Evolutionary conservation across 495 filamentous ascomycete genomes (phyloP), one percentile per base, ranked within the genome.

Genomic region (Talaromyces wortmannii): DNA sequence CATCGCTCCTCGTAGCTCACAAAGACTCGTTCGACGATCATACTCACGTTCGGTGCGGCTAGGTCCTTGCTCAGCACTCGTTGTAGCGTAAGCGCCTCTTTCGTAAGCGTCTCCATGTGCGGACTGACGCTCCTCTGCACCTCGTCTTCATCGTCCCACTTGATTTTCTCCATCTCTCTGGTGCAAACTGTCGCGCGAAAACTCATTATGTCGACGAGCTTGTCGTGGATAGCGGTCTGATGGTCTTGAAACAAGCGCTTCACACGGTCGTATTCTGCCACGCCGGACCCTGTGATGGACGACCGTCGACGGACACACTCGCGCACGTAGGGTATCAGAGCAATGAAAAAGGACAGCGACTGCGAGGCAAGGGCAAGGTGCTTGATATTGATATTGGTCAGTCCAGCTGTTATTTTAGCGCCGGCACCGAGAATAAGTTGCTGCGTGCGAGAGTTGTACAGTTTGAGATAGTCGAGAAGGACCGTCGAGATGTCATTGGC

Each of bases 361-460:
- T 91, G 90, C 7, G 83, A 86, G 11, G 89, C 86, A 40, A 92
- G 79, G 0, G 89, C 89, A 1, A 94, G 77, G 69, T 94, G 88
- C 57, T 86, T 88, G 0, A 90, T 89, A 5, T 86, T 92, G 62
- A 94, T 94, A 60, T 90, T 89, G 58, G 85, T 90, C 16, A 94
- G 71, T 3, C 89, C 89, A 7, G 87, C 90, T 3, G 78, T 86
- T 13, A 77, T 72, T 4, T 85, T 91, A 2, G 89, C 89, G 3
- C 89, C 89, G 12, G 89, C 90, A 10, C 88, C 90, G 13, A 92
- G 82, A 55, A 94, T 90, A 50, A 92, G 81, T 58, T 94, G 89
- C 42, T 78, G 85, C 49, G 86, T 86, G 12, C 88, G 81, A n/a
- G 86, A 89, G 68, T 92, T 91, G 77, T 91, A 92, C 6, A 90